Conservation (phyloP, 495 filamentous ascomycete genomes). For the Penicillium ucsense region DNA sequence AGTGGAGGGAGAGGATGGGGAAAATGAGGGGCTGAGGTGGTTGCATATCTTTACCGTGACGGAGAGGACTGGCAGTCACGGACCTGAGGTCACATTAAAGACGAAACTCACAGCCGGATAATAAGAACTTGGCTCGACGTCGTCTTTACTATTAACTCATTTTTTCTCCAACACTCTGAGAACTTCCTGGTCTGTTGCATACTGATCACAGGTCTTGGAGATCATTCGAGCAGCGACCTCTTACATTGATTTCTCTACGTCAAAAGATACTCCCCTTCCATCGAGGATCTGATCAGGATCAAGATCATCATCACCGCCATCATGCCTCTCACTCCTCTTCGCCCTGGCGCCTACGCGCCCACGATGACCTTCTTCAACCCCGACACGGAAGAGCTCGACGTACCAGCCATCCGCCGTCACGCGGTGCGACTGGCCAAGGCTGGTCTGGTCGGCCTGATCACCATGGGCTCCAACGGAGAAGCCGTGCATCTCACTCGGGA, state of each 20-base stretch:
- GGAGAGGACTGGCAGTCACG: too few relatives aligned
- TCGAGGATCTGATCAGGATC: neutral
- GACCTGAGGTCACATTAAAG: too few relatives aligned
- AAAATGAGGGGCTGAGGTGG: too few relatives aligned
- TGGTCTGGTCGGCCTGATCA: constrained; percentile 74
- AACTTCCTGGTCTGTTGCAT: neutral
- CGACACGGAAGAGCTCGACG: constrained; percentile 73
- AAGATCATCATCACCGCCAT: constrained; percentile 3
- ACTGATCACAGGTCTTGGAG: neutral
- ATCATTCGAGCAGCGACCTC: too few relatives aligned
- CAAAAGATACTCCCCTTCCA: neutral
- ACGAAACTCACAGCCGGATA: neutral
- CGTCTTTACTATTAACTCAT: neutral
- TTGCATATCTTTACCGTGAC: too few relatives aligned
- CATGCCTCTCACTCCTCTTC: constrained; percentile 50
- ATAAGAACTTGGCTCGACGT: too few relatives aligned
- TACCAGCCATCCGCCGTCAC: constrained; percentile 66
- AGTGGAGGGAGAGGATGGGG: too few relatives aligned
- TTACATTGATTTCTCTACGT: too few relatives aligned
- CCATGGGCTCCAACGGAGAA: constrained; percentile 87
- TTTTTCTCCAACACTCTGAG: neutral
- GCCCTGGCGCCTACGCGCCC: constrained; percentile 78
- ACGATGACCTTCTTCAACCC: constrained; percentile 87
- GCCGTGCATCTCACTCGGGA: constrained; percentile 70
- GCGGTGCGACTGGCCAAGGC: constrained; percentile 71